A percentile compares a stretch with the other conserved stretches of the same genome.
phyloP scores from a whole-genome alignment of 75 land plant genomes.

The Azolla pinnata region DNA sequence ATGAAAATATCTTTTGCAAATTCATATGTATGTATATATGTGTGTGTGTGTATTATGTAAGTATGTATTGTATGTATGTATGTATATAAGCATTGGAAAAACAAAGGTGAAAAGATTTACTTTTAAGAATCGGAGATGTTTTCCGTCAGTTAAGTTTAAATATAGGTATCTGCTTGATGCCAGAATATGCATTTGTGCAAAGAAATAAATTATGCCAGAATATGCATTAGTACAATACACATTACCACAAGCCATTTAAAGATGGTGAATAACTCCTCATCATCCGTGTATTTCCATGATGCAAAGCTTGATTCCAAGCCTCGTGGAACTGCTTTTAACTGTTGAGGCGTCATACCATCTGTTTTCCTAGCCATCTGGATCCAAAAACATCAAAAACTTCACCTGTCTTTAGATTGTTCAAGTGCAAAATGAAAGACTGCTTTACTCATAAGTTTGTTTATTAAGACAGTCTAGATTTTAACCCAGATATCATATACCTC shows the following conservation, averaged over 20 bases:
- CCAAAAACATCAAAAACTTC: not conserved
- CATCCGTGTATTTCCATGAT: constrained; percentile 55
- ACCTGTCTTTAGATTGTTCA: too few species aligned
- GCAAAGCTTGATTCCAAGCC: constrained; percentile 66
- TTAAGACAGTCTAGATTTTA: too few species aligned
- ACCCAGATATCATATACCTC: too few species aligned
- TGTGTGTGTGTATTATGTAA: not conserved
- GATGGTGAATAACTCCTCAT: constrained; percentile 71
- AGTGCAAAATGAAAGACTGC: too few species aligned
- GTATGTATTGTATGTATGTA: constrained; percentile 1
- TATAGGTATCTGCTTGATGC: too few species aligned
- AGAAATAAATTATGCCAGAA: not conserved
- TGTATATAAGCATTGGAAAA: not conserved
- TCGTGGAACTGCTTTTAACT: constrained; percentile 60
- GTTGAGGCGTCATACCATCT: constrained; percentile 48
- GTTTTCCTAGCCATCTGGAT: constrained; percentile 81
- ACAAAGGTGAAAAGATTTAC: too few species aligned
- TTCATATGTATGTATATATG: not conserved
- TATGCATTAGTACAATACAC: not conserved
- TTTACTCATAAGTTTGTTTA: too few species aligned
- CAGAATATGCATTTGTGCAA: too few species aligned
- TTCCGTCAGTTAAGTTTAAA: too few species aligned
- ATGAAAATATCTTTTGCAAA: not conserved
- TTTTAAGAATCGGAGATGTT: too few species aligned
- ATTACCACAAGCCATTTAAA: constrained; percentile 73